Evolutionary conservation across 73 alveolate species (phyloP).

Genomic region (Paramecium pentaurelia): DNA sequence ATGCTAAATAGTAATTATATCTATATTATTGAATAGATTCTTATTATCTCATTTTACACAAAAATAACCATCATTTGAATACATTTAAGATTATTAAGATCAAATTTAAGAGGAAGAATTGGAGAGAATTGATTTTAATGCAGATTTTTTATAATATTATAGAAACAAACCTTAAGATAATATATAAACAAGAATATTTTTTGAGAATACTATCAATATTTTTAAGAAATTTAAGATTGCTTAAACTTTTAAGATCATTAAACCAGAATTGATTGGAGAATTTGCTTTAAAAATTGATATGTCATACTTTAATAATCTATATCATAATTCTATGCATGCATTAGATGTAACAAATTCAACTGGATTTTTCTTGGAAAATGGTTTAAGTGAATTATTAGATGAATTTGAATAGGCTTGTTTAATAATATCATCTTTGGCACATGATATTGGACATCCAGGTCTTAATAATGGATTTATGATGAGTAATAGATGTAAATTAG

Average conservation of each 20-base stretch:
- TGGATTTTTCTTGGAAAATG: slow-evolving; percentile 22
- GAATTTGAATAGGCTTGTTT: slow-evolving; percentile 55
- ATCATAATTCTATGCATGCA: slow-evolving; percentile 47
- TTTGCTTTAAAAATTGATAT: background rate
- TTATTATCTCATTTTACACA: slow-evolving; percentile 17
- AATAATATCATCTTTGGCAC: slow-evolving; percentile 49
- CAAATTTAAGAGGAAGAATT: background rate
- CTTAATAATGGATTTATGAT: slow-evolving; percentile 63
- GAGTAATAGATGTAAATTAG: slow-evolving; percentile 58
- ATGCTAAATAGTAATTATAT: slow-evolving; percentile 1
- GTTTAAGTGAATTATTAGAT: background rate
- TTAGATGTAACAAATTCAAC: slow-evolving; percentile 30
- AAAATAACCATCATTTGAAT: slow-evolving; percentile 9
- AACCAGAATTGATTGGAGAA: background rate
- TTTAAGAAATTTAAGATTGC: background rate
- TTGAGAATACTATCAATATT: background rate
- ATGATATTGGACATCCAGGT: slow-evolving; percentile 75
- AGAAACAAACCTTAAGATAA: background rate
- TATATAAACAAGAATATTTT: background rate
- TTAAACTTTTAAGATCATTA: background rate
- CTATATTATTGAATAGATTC: background rate
- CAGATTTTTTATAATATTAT: background rate
- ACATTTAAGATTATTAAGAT: background rate
- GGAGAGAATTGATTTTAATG: background rate
- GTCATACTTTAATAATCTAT: background rate